A percentile compares a stretch with the other conserved stretches of the same genome.
Evolutionary conservation across 2,329 filamentous ascomycete species (phyloP).

Genomic region (Trichophaea hybrida): DNA sequence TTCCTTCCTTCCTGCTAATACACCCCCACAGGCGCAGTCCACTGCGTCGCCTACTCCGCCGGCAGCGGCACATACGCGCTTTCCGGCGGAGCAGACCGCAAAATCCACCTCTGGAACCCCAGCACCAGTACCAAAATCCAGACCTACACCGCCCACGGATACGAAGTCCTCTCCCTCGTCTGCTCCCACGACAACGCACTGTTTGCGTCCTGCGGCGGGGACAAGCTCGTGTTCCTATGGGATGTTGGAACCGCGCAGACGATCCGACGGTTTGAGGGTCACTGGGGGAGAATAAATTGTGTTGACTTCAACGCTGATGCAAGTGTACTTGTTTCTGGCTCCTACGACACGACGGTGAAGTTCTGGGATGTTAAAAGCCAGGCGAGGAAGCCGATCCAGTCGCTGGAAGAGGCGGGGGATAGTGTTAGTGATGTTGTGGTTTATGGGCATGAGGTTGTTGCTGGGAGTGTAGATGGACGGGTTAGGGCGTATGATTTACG

Average conservation of each 20-base stretch:
- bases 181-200: constrained; percentile 64
- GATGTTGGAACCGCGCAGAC: constrained; percentile 74
- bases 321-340: constrained; percentile 34
- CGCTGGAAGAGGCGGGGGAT: constrained; percentile 58
- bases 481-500: constrained; percentile 26
- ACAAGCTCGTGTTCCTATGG: constrained; percentile 86
- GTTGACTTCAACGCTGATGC: constrained; percentile 64
- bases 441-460: constrained; percentile 21
- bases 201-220: constrained; percentile 78
- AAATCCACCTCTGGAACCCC: constrained; percentile 31
- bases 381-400: constrained; percentile 51
- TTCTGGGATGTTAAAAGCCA: constrained; percentile 55
- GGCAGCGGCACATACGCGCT: constrained; percentile 27
- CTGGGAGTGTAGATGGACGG: constrained; percentile 26
- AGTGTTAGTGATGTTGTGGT: constrained; percentile 40
- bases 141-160: constrained; percentile 77
- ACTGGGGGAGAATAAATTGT: constrained; percentile 60
- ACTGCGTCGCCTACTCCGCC: constrained; percentile 26
- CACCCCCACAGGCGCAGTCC: constrained; percentile 23
- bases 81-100: constrained; percentile 27
- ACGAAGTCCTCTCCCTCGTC: constrained; percentile 71
- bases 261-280: constrained; percentile 58
- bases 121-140: constrained; percentile 51
- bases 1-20: no score
- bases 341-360: constrained; percentile 60